Evolutionary conservation across 2,329 filamentous ascomycete genomes (phyloP).

Genomic region (Emericellopsis cladophorae): DNA sequence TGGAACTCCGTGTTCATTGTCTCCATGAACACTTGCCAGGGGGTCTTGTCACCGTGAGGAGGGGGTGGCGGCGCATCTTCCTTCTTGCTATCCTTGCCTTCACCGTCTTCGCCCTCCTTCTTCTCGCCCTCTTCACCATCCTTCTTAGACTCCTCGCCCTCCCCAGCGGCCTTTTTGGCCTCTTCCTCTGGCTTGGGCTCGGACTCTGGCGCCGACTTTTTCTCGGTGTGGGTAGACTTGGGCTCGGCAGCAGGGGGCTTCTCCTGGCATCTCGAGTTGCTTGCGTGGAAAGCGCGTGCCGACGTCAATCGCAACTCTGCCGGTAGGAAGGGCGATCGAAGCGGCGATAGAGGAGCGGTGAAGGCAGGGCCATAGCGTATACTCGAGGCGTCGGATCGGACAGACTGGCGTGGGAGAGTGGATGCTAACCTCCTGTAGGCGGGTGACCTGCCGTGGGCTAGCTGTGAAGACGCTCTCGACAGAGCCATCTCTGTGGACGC

Average conservation of each 20-base stretch:
- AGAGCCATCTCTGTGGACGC: slow-evolving; percentile 26
- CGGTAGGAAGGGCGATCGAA: slow-evolving; percentile 32
- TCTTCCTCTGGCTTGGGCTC: slow-evolving; percentile 24
- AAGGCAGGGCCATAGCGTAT: slow-evolving; percentile 12
- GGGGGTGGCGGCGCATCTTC: slow-evolving; percentile 72
- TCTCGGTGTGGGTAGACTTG: slow-evolving; percentile 6
- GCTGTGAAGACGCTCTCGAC: slow-evolving; percentile 25
- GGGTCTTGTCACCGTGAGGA: slow-evolving; percentile 96
- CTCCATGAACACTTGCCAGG: slow-evolving; percentile 97
- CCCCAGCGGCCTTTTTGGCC: slow-evolving; percentile 29
- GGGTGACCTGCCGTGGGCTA: slow-evolving; percentile 28
- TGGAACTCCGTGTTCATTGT: slow-evolving; percentile 93
- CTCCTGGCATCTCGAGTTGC: slow-evolving; percentile 14
- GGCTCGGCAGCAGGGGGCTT: slow-evolving; percentile 17
- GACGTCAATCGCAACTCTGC: slow-evolving; percentile 17
- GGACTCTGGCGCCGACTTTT: slow-evolving; percentile 21
- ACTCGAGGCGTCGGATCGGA: slow-evolving; percentile 12
- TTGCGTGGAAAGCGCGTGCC: slow-evolving; percentile 19
- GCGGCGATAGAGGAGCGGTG: slow-evolving; percentile 18
- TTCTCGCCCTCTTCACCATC: slow-evolving; percentile 33
- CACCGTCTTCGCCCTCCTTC: slow-evolving; percentile 29
- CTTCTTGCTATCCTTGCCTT: slow-evolving; percentile 45
- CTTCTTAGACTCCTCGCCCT: slow-evolving; percentile 28
- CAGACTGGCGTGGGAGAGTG: slow-evolving; percentile 14
- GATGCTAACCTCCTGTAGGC: slow-evolving; percentile 34